These are phyloP conservation scores for Schizosaccharomyces versatilis DNA, from an alignment of 1,139 yeast genomes.

Conservation along the genomic window DNA sequence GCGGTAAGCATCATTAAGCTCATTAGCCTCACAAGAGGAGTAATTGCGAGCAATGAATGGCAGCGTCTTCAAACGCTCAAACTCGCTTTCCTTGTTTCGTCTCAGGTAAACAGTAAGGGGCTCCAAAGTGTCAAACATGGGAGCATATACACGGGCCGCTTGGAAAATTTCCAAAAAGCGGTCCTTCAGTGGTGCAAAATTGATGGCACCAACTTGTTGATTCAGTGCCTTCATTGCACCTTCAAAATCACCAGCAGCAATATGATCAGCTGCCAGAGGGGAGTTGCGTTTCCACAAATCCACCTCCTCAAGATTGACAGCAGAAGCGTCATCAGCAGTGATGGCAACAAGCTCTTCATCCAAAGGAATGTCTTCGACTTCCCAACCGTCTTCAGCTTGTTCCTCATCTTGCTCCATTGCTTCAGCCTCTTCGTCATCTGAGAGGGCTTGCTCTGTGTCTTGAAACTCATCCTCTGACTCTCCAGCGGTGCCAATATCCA, in stretches of 20 bases:
- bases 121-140: slow-evolving; percentile 53
- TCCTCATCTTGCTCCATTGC: slow-evolving; percentile 8
- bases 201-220: slow-evolving; percentile 68
- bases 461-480: slow-evolving; percentile 8
- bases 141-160: slow-evolving; percentile 51
- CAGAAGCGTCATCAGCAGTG: slow-evolving; percentile 44
- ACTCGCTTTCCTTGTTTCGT: slow-evolving; percentile 33
- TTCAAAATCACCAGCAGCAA: slow-evolving; percentile 91
- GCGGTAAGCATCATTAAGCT: slow-evolving; percentile 56
- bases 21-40: slow-evolving; percentile 23
- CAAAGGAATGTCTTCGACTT: slow-evolving; percentile 30
- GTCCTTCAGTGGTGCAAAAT: slow-evolving; percentile 67
- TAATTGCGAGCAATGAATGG: slow-evolving; percentile 64
- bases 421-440: slow-evolving; percentile 15
- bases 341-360: slow-evolving; percentile 37
- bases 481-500: slow-evolving; percentile 9
- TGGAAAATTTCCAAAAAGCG: slow-evolving; percentile 70
- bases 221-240: slow-evolving; percentile 69
- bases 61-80: slow-evolving; percentile 15
- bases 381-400: slow-evolving; percentile 20
- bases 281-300: slow-evolving; percentile 76
- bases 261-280: slow-evolving; percentile 74
- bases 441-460: slow-evolving; percentile 7
- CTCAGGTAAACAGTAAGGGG: slow-evolving; percentile 51
- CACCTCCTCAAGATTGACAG: slow-evolving; percentile 37